phyloP scores from a whole-genome alignment of 345 rosid genomes.

The Anacardium occidentale region DNA sequence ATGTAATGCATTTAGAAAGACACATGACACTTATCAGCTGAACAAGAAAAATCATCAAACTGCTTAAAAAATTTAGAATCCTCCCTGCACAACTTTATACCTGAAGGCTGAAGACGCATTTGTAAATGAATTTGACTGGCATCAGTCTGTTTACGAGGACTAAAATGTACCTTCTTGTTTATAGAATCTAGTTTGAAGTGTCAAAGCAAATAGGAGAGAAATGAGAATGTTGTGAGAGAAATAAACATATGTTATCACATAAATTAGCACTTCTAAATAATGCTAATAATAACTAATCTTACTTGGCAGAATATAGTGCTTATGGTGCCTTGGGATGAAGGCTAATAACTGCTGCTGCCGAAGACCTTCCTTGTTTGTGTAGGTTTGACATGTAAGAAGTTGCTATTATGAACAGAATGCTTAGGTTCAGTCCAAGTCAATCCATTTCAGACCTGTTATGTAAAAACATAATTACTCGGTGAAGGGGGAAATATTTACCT shows the following conservation, averaged over 20 bases:
- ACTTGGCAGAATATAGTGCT: constrained; percentile 92
- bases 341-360: constrained; percentile 89
- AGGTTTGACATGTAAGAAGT: constrained; percentile 79
- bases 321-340: constrained; percentile 84
- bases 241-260: neutral
- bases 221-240: constrained; percentile 19
- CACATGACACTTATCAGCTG: constrained; percentile 1
- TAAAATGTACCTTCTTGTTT: constrained; percentile 86
- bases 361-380: constrained; percentile 71
- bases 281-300: constrained; percentile 29
- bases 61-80: constrained; percentile 7
- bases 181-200: constrained; percentile 58
- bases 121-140: constrained; percentile 64
- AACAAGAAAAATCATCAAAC: constrained; percentile 6
- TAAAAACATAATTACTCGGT: neutral
- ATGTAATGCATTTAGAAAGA: constrained; percentile 12
- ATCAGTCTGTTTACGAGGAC: constrained; percentile 68
- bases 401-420: constrained; percentile 42
- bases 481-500: constrained; percentile 45
- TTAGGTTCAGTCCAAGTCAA: constrained; percentile 22
- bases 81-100: constrained; percentile 34
- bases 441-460: constrained; percentile 5
- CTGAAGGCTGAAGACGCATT: constrained; percentile 88
- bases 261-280: neutral
- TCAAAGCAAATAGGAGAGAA: constrained; percentile 13